Base-by-base conservation (phyloP, 1,284 basidiomycete genomes). In the Malassezia japonica region DNA sequence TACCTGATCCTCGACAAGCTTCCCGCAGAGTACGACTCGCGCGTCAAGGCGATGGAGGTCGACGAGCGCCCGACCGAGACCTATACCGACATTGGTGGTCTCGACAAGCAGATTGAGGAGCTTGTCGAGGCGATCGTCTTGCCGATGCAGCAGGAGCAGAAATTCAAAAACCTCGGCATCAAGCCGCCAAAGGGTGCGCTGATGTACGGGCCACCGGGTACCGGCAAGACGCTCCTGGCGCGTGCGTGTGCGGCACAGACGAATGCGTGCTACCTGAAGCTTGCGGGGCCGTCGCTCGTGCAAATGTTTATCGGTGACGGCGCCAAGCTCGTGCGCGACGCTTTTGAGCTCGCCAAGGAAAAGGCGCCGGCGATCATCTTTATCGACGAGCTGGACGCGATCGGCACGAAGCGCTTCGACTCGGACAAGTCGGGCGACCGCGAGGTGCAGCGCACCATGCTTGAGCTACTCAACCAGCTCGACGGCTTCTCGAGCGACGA, bases 401-500 rank as follows among this genome's bases (percentile, higher is more conserved):
- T 99, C 67, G 94, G 94, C 69, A 98, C 92, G 4, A 99, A 99
- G 77, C 85, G 92, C 79, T 94, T 98, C 74, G 94, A 98, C 64
- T 92, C 88, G 32, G 92, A 91, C 56, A 95, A 91, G 24, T 88
- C 89, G 38, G 94, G 94, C 59, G 92, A 99, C 76, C 84, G 92
- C 57, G 94, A 99, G 77, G 95, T 98, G 62, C 94, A 99, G 74
- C 82, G 94, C 52, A 99, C 94, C 36, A 98, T 99, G 94, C 79
- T 98, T 74, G 94, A 99, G 73, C 79, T 99, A 46, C 80, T 98
- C 36, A 98, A 96, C 74, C 84, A 86, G 75, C 77, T 86, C 24
- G 84, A 86, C 65, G 84, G 83, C 6, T 82, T 82, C 75, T 86
- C 87, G 51, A 89, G 86, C 62, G 91, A 98, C 71, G 86, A 89